Evolutionary conservation across 1,284 basidiomycete genomes (phyloP).

Genomic region (Thelephora terrestris): DNA sequence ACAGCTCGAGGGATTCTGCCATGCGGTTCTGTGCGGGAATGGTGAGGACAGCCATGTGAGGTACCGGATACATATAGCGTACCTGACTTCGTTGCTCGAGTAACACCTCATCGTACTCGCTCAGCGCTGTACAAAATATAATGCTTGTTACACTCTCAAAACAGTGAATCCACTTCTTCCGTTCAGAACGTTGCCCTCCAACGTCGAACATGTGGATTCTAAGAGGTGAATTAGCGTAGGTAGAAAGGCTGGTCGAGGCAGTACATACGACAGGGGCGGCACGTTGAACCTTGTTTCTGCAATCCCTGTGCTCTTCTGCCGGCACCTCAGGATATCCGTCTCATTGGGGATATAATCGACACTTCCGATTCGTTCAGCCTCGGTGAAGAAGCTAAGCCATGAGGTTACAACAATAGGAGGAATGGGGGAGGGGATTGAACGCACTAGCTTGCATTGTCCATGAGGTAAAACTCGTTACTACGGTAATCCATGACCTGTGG

Average conservation of each 20-base stretch:
- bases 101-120: constrained; percentile 89
- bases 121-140: constrained; percentile 90
- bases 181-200: constrained; percentile 85
- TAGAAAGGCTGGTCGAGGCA: constrained; percentile 13
- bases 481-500: constrained; percentile 73
- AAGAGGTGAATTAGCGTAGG: constrained; percentile 16
- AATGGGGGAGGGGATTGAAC: constrained; percentile 21
- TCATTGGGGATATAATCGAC: constrained; percentile 81
- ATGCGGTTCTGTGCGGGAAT: constrained; percentile 70
- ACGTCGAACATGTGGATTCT: constrained; percentile 96
- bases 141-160: constrained; percentile 95
- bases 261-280: constrained; percentile 49
- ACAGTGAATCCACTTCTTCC: constrained; percentile 93
- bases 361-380: constrained; percentile 74
- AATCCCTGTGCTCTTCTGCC: constrained; percentile 90
- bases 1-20: constrained; percentile 87
- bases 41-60: background rate
- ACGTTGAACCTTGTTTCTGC: constrained; percentile 79
- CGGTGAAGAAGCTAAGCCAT: constrained; percentile 70
- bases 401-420: background rate
- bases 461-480: constrained; percentile 86
- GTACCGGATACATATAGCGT: constrained; percentile 13
- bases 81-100: constrained; percentile 77
- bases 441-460: constrained; percentile 91
- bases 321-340: constrained; percentile 81